phyloP scores from a whole-genome alignment of 139 green algal species.

The Micractinium conductrix region DNA sequence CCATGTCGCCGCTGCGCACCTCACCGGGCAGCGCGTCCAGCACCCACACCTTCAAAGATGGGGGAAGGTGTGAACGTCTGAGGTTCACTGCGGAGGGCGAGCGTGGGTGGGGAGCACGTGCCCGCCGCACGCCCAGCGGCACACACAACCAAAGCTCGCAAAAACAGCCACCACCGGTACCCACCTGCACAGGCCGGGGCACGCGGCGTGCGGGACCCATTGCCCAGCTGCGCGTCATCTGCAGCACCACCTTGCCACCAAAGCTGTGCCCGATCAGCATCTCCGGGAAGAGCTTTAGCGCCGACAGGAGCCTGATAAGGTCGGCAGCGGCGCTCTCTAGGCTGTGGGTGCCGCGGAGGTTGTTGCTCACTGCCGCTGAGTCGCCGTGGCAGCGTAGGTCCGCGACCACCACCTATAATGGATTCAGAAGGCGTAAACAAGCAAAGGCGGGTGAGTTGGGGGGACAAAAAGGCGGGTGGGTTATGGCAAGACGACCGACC shows the following conservation, averaged over 20 bases:
- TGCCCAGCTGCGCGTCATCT: conserved; percentile 91
- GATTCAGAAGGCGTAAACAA: no score
- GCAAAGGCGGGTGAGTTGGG: no score
- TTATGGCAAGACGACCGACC: no score
- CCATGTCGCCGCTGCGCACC: conserved; percentile 62
- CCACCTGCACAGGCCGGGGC: conserved; percentile 84
- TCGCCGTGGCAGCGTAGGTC: conserved; percentile 95
- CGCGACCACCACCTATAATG: conserved; percentile 93
- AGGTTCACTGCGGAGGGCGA: no score
- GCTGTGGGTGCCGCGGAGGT: conserved; percentile 50
- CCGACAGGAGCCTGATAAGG: conserved; percentile 75
- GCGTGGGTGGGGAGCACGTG: no score
- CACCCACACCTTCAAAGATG: conserved; percentile 95
- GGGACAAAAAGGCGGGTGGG: no score
- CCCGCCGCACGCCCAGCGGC: no score
- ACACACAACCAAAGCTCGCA: no score
- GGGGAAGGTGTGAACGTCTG: no score
- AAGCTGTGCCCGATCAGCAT: conserved; percentile 94
- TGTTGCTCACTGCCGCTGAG: conserved; percentile 50
- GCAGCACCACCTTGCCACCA: conserved; percentile 92
- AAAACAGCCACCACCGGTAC: no score
- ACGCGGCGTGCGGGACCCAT: conserved; percentile 48
- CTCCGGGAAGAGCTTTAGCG: conserved; percentile 87
- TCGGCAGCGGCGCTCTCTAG: conserved; percentile 78
- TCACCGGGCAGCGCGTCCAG: conserved; percentile 89